These are phyloP conservation scores for Filobasidium wieringae DNA, from an alignment of 768 basidiomycete species.

Conservation along the genomic window DNA sequence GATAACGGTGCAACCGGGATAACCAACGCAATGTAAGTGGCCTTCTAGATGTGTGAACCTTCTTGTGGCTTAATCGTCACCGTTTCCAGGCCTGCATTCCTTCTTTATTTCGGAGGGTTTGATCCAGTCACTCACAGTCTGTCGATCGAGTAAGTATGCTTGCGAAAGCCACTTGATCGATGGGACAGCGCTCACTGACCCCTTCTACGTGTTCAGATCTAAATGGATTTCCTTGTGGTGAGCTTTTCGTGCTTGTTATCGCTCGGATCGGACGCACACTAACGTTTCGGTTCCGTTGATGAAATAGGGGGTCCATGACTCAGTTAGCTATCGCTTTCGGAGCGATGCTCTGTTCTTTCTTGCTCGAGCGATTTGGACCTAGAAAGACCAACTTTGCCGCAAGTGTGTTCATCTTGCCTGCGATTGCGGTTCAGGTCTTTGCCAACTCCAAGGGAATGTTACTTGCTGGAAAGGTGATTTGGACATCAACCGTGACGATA, in stretches of 20 bases:
- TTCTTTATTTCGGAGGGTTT: slow-evolving; percentile 12
- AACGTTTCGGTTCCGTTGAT: not conserved
- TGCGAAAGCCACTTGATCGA: too few relatives aligned
- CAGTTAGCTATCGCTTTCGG: slow-evolving; percentile 1
- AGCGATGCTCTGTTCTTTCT: slow-evolving; percentile 4
- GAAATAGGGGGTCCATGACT: not conserved
- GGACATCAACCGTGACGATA: not conserved
- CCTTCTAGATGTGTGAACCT: too few relatives aligned
- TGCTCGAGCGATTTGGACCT: slow-evolving; percentile 12
- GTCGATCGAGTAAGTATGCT: slow-evolving; percentile 3
- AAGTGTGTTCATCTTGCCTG: slow-evolving; percentile 8
- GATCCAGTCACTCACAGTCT: slow-evolving; percentile 10
- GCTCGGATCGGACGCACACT: too few relatives aligned
- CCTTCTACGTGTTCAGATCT: not conserved
- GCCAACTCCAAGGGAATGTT: slow-evolving; percentile 8
- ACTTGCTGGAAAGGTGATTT: slow-evolving; percentile 8
- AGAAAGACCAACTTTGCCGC: slow-evolving; percentile 7
- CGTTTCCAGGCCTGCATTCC: not conserved
- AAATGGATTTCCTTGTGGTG: not conserved
- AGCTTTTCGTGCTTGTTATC: too few relatives aligned
- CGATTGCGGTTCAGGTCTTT: slow-evolving; percentile 8
- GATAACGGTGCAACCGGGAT: slow-evolving; percentile 3
- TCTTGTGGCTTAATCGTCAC: not conserved
- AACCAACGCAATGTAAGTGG: not conserved
- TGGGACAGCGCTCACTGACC: too few relatives aligned